Conservation (phyloP, 805 yeast species). For the Nakazawaea populi region DNA sequence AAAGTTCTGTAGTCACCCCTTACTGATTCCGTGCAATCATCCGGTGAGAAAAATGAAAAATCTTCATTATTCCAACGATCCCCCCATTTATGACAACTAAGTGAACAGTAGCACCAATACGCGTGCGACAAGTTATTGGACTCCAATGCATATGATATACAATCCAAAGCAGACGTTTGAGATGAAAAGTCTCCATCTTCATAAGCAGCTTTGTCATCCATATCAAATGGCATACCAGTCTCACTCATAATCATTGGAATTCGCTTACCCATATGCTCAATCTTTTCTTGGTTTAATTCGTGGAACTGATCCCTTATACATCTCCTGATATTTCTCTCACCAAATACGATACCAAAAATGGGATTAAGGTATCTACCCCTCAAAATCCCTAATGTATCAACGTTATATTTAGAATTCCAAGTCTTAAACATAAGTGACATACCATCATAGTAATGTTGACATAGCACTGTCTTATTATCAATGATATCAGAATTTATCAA, state of each 20-base stretch:
- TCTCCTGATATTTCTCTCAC: constrained; percentile 72
- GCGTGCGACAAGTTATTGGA: constrained; percentile 66
- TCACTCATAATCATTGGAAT: constrained; percentile 83
- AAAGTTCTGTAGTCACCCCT: not conserved
- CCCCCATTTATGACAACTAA: constrained; percentile 79
- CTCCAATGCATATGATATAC: constrained; percentile 73
- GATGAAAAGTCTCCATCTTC: constrained; percentile 57
- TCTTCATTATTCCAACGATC: constrained; percentile 94
- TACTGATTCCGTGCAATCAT: constrained; percentile 32
- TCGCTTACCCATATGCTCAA: constrained; percentile 47
- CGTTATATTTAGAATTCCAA: constrained; percentile 81
- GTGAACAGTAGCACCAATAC: constrained; percentile 78
- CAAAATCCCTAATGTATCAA: constrained; percentile 85
- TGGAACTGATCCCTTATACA: constrained; percentile 63
- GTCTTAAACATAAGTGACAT: constrained; percentile 86
- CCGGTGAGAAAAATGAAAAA: constrained; percentile 78
- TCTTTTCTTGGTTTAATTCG: constrained; percentile 63
- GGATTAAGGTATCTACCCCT: constrained; percentile 74
- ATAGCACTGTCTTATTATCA: constrained; percentile 61
- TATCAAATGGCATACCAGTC: constrained; percentile 97
- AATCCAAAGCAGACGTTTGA: constrained; percentile 83
- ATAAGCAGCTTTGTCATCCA: constrained; percentile 78
- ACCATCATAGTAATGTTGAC: constrained; percentile 95
- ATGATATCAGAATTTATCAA: constrained; percentile 44
- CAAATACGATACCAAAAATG: constrained; percentile 67